Percentiles rank a stretch among this genome's conserved stretches.
phyloP scores from a whole-genome alignment of 805 yeast genomes.

The Debaryomyces castellii region DNA sequence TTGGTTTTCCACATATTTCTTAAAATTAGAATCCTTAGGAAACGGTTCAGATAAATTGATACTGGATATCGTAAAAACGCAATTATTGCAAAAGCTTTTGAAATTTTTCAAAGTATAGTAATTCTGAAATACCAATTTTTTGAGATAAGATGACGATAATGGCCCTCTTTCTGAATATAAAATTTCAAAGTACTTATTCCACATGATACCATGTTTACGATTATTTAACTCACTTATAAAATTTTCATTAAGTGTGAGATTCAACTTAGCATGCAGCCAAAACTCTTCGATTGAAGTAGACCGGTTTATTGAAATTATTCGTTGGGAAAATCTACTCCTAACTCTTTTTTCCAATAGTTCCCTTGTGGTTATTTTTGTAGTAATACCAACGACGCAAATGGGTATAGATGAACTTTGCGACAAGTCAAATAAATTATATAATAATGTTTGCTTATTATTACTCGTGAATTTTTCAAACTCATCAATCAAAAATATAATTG shows the following conservation, averaged over 20 bases:
- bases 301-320: conserved; percentile 61
- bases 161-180: conserved; percentile 21
- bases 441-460: conserved; percentile 72
- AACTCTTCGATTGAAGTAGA: conserved; percentile 50
- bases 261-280: conserved; percentile 43
- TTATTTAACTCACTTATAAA: conserved; percentile 16
- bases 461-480: conserved; percentile 79
- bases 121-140: conserved; percentile 27
- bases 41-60: conserved; percentile 23
- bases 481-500: conserved; percentile 78
- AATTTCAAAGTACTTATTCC: conserved; percentile 46
- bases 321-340: conserved; percentile 82
- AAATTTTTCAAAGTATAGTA: conserved; percentile 61
- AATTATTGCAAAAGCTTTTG: conserved; percentile 46
- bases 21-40: conserved; percentile 23
- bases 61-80: conserved; percentile 39
- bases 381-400: conserved; percentile 76
- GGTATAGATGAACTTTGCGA: conserved; percentile 72
- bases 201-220: conserved; percentile 24
- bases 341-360: conserved; percentile 91
- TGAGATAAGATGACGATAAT: conserved; percentile 11
- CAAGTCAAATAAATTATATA: conserved; percentile 86
- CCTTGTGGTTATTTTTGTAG: conserved; percentile 70
- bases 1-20: conserved; percentile 19
- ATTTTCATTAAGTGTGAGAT: conserved; percentile 24